phyloP scores from a whole-genome alignment of 805 yeast genomes.

The Pichia exigua region DNA sequence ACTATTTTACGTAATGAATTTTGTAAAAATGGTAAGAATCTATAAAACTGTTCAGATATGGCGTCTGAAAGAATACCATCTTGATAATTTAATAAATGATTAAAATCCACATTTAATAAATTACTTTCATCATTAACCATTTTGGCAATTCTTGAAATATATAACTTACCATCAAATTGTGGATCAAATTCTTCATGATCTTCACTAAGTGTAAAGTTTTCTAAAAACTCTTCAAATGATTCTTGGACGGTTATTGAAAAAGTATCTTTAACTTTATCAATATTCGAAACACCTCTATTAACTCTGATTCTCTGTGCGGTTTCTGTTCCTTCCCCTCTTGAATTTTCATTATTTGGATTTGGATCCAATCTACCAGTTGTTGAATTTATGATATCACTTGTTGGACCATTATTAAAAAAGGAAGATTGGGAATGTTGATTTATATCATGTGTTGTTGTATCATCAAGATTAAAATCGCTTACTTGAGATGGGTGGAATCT shows the following conservation, averaged over 20 bases:
- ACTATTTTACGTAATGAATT: slow-evolving; percentile 68
- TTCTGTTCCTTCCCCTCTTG: not conserved
- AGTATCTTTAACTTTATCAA: slow-evolving; percentile 81
- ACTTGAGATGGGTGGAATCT: slow-evolving; percentile 3
- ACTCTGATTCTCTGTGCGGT: slow-evolving; percentile 5
- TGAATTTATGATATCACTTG: slow-evolving; percentile 3
- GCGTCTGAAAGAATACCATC: slow-evolving; percentile 88
- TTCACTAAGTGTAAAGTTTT: slow-evolving; percentile 43
- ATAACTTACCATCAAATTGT: slow-evolving; percentile 48
- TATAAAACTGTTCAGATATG: slow-evolving; percentile 81
- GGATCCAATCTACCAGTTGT: slow-evolving; percentile 1
- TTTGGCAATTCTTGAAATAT: slow-evolving; percentile 71
- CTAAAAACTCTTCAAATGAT: slow-evolving; percentile 78
- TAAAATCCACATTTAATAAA: slow-evolving; percentile 79
- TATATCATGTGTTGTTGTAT: not conserved
- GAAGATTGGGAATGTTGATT: slow-evolving; percentile 5
- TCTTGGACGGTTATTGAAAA: slow-evolving; percentile 93
- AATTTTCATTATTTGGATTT: not conserved
- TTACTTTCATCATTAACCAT: slow-evolving; percentile 69
- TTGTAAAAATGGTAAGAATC: slow-evolving; percentile 80
- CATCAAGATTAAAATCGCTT: slow-evolving; percentile 20
- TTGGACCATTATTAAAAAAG: slow-evolving; percentile 10
- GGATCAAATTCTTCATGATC: slow-evolving; percentile 29
- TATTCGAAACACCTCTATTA: slow-evolving; percentile 46
- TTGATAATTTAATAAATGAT: slow-evolving; percentile 65